Conservation (phyloP, 768 basidiomycete genomes). For the Tephrocybe sp. region DNA sequence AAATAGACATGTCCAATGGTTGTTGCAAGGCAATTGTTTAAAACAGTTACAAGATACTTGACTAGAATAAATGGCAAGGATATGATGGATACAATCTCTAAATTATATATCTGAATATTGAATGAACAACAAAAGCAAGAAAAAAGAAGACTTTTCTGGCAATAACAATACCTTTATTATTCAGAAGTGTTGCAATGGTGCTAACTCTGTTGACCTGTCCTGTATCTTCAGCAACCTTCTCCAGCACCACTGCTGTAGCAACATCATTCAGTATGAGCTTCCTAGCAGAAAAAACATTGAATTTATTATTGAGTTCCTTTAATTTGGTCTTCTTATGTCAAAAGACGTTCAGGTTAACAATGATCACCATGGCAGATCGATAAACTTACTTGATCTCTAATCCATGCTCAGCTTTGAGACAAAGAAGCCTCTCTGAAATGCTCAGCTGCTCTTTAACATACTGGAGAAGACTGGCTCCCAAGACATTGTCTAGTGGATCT, state of each 20-base stretch:
- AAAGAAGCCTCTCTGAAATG: background rate
- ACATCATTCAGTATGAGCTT: constrained; percentile 11
- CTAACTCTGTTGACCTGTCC: background rate
- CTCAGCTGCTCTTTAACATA: background rate
- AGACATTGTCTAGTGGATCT: background rate
- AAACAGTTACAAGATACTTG: too few species aligned
- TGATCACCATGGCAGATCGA: background rate
- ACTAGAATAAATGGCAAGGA: too few species aligned
- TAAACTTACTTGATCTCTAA: background rate
- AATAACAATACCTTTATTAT: background rate
- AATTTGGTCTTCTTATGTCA: background rate
- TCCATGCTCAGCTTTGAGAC: background rate
- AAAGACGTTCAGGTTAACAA: background rate
- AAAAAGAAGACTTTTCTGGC: background rate
- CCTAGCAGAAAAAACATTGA: background rate
- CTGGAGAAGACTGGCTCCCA: background rate
- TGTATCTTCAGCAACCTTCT: background rate
- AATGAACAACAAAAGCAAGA: background rate
- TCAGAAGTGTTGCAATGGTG: background rate
- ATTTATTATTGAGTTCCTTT: background rate
- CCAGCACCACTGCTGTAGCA: constrained; percentile 1
- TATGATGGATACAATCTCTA: too few species aligned
- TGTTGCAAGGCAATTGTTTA: too few species aligned
- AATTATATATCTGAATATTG: background rate
- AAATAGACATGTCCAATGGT: too few species aligned